Percentiles rank a stretch among this genome's conserved stretches.
Conservation (phyloP, 2,329 filamentous ascomycete genomes). For the Ambrosiella cleistominuta region DNA sequence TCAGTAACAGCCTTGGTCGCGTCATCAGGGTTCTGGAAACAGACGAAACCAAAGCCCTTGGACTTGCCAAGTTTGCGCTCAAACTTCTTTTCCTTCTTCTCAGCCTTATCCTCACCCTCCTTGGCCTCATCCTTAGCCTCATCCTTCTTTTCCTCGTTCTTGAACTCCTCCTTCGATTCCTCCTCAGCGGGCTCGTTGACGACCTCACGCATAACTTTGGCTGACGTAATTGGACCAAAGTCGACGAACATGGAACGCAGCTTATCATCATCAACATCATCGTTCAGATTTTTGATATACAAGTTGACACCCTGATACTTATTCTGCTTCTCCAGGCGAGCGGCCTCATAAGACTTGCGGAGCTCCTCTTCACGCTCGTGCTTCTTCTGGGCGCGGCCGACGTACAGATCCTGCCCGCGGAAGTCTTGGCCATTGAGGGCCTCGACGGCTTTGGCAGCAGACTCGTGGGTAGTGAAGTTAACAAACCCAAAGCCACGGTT, state of each 20-base stretch:
- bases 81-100: conserved; percentile 26
- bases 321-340: conserved; percentile 91
- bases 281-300: conserved; percentile 97
- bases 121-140: conserved; percentile 34
- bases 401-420: conserved; percentile 88
- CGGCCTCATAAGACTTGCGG: conserved; percentile 95
- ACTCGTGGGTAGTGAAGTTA: conserved; percentile 86
- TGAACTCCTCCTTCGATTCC: conserved; percentile 33
- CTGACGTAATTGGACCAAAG: conserved; percentile 90
- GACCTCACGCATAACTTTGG: conserved; percentile 95
- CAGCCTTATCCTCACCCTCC: conserved; percentile 28
- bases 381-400: conserved; percentile 98
- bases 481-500: conserved; percentile 92
- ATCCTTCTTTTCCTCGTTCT: conserved; percentile 25
- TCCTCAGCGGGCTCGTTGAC: conserved; percentile 37
- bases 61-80: conserved; percentile 78
- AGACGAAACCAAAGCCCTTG: conserved; percentile 99
- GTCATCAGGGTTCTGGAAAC: conserved; percentile 98
- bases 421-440: conserved; percentile 84
- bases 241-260: conserved; percentile 81
- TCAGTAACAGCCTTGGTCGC: conserved; percentile 97
- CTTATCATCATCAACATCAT: conserved; percentile 96
- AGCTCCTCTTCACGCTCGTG: conserved; percentile 99
- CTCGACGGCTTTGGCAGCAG: conserved; percentile 70
- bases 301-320: conserved; percentile 99